These are phyloP conservation scores for Cyberlindnera samutprakarnensis DNA, from an alignment of 805 yeast species.

Conservation along the genomic window DNA sequence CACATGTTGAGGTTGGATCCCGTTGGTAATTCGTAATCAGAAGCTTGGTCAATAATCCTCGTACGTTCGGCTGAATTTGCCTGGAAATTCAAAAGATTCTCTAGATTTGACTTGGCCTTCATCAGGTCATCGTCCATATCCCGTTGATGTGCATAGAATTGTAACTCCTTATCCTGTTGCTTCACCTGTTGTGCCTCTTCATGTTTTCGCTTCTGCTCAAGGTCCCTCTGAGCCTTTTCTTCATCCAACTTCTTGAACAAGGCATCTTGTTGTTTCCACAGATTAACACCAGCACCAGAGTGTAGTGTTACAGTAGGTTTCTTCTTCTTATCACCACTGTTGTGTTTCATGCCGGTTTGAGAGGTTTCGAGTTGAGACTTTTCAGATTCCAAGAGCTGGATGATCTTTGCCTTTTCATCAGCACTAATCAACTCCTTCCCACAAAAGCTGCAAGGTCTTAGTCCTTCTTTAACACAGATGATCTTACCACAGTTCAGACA, in stretches of 20 bases:
- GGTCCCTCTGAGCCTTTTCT: conserved; percentile 29
- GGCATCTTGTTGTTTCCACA: conserved; percentile 62
- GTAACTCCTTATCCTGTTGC: conserved; percentile 36
- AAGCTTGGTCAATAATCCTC: conserved; percentile 83
- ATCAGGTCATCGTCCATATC: conserved; percentile 49
- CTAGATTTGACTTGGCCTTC: conserved; percentile 68
- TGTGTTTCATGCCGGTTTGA: conserved; percentile 3
- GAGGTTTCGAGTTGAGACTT: conserved; percentile 34
- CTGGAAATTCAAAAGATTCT: conserved; percentile 72
- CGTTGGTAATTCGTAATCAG: conserved; percentile 70
- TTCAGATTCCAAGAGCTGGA: conserved; percentile 45
- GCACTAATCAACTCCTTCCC: conserved; percentile 55
- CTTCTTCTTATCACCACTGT: conserved; percentile 22
- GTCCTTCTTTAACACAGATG: conserved; percentile 83
- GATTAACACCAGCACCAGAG: conserved; percentile 54
- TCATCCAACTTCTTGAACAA: conserved; percentile 54
- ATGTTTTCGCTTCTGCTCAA: conserved; percentile 26
- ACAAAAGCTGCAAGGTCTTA: conserved; percentile 85
- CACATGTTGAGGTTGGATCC: conserved; percentile 53
- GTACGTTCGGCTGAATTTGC: conserved; percentile 87
- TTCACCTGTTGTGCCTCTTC: conserved; percentile 30
- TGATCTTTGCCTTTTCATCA: conserved; percentile 55
- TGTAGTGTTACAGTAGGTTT: conserved; percentile 43
- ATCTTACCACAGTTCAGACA: conserved; percentile 93
- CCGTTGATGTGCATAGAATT: conserved; percentile 32